Evolutionary conservation across 306 rosid genomes (phyloP), one percentile per base, ranked within the genome.

Genomic region (Rosa chinensis): DNA sequence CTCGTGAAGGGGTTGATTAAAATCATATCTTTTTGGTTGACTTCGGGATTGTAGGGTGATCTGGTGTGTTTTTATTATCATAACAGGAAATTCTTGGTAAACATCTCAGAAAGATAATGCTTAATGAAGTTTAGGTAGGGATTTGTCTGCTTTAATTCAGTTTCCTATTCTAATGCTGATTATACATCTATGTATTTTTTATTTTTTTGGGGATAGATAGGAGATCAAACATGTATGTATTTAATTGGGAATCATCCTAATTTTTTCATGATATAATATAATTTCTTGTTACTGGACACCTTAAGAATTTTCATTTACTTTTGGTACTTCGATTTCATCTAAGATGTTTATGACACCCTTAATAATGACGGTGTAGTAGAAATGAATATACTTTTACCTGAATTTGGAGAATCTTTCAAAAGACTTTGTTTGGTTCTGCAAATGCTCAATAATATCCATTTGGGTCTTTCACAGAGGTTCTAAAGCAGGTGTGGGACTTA

Each of bases 401-500:
- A 74, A 84, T 58, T 72, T 74, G 83, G 73, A 77, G 55, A 79
- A 53, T 66, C 81, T 61, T 83, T 44, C 18, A 44, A 61, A 70
- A 74, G 74, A 47, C 71, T 12, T 78, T 85, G 58, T 50, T 62
- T 73, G 77, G 78, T 79, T 81, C 43, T 77, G 68, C 43, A n/a
- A 72, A 52, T 78, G 42, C 68, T 62, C 72, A 79, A 79, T 84
- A 28, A 79, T 40, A 70, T 61, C 58, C 66, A 76, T 80, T 73
- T 79, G 81, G 74, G 73, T 87, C 78, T 77, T 87, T 86, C 83
- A 76, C 95, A 94, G 97, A 94, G 76, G 92, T 94, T 71, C 83
- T 94, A 74, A 92, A 94, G 90, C 96, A 91, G 88, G 99, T 91
- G 78, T 94, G 97, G 99, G 97, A 94, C 78, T 89, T 94, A 71